Evolutionary conservation across 768 basidiomycete species (phyloP), one percentile per base, ranked within the genome.

Genomic region (Boletus pseudopeckii): DNA sequence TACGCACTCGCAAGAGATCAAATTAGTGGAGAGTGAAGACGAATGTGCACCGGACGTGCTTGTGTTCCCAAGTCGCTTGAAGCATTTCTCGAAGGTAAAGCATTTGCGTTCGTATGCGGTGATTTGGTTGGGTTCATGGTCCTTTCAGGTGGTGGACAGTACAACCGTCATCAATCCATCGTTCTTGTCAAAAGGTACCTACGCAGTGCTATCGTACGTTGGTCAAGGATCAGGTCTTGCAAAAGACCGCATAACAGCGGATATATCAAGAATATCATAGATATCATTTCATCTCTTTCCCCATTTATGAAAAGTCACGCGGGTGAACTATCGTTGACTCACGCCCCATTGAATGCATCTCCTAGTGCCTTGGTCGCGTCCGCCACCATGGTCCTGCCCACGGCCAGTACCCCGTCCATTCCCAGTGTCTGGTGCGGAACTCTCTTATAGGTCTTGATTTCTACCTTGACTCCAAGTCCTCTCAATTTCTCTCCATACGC

Each of bases 141-240:
- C 30, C 22, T 8, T 42, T 14, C 57, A 97, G 95, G 75, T 80
- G 47, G 84, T 97, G 33, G 86, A 93, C 64, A 78, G 79, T 10
- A 90, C 89, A 2, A 74, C 80, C 4, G 80, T 87, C n/a, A 71
- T 98, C 58, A 99, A 99, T 65, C 94, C 97, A 1, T 90, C 90
- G 0, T 85, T 81, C 61, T 71, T 94, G 52, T 74, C 75, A 17
- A 89, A 87, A 64, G 76, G 79, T 22, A 76, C 73, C 24, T 88
- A 82, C 45, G 81, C 77, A 1, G 73, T 70, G 38, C 59, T 88
- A 13, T 58, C 68, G n/a, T 70, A 71, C 42, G 47, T 49, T 32
- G 69, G 70, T 28, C 57, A 57, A 40, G 66, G 59, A 34, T 57
- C 63, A 2, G 70, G 66, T 45, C 49, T 61, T 17, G 57, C 62